phyloP scores from a whole-genome alignment of 345 rosid species.

The Balakata baccata region DNA sequence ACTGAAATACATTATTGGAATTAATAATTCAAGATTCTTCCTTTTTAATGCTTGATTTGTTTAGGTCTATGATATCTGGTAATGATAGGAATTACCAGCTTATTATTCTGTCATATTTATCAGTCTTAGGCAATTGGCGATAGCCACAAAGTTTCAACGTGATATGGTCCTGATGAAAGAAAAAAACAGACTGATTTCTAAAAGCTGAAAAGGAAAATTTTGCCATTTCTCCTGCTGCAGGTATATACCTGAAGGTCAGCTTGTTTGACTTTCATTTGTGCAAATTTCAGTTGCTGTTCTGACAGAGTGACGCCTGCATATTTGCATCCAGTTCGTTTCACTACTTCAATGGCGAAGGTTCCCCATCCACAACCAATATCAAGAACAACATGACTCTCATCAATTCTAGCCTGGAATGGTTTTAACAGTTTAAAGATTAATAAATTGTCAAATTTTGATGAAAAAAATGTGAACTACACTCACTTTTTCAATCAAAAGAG shows the following conservation, averaged over 20 bases:
- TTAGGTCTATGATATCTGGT: too few species aligned
- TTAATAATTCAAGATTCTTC: too few species aligned
- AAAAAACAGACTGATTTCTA: too few species aligned
- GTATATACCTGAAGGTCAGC: slow-evolving; percentile 72
- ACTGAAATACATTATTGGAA: slow-evolving; percentile 29
- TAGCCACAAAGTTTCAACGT: slow-evolving; percentile 66
- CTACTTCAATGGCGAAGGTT: slow-evolving; percentile 75
- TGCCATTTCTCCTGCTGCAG: background rate
- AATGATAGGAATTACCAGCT: slow-evolving; percentile 48
- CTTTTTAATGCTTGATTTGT: too few species aligned
- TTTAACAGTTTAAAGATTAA: too few species aligned
- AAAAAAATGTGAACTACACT: background rate
- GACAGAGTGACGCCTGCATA: slow-evolving; percentile 79
- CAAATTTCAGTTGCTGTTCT: slow-evolving; percentile 63
- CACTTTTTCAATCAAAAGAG: slow-evolving; percentile 66
- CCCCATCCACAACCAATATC: slow-evolving; percentile 98
- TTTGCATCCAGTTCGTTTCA: slow-evolving; percentile 72
- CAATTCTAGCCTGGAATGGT: slow-evolving; percentile 48
- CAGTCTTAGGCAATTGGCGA: slow-evolving; percentile 51
- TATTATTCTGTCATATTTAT: slow-evolving; percentile 70
- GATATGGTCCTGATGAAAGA: slow-evolving; percentile 47
- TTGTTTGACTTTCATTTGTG: slow-evolving; percentile 62
- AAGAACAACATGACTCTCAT: slow-evolving; percentile 57
- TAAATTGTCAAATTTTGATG: too few species aligned
- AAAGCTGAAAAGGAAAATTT: too few species aligned